These are phyloP conservation scores for Myxozyma udenii DNA, from an alignment of 805 yeast genomes.

Conservation along the genomic window DNA sequence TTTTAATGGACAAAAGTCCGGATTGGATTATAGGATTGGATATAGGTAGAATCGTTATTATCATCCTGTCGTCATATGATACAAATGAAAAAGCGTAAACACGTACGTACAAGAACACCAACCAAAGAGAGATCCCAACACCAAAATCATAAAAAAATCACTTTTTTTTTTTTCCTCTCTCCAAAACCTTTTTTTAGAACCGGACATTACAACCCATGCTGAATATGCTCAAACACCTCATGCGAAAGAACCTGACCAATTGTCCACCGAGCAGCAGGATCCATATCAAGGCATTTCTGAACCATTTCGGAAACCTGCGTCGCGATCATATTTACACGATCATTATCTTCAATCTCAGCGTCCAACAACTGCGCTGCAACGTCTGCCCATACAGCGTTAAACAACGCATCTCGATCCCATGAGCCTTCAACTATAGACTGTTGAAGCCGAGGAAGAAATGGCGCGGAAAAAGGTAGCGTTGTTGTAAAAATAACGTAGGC, in stretches of 20 bases:
- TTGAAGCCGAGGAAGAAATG: conserved; percentile 75
- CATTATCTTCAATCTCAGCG: background rate
- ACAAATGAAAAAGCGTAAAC: too few species aligned
- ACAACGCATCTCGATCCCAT: conserved; percentile 50
- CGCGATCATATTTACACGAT: background rate
- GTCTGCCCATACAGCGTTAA: conserved; percentile 22
- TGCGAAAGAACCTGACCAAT: conserved; percentile 41
- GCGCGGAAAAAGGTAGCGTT: conserved; percentile 76
- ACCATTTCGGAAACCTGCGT: conserved; percentile 40
- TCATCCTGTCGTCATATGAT: too few species aligned
- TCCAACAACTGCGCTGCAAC: background rate
- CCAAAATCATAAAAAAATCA: too few species aligned
- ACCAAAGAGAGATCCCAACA: too few species aligned
- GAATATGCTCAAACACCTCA: conserved; percentile 11
- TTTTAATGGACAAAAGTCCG: too few species aligned
- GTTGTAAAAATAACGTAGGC: conserved; percentile 71
- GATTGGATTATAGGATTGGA: too few species aligned
- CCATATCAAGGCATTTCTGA: conserved; percentile 52
- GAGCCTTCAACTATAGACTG: conserved; percentile 68
- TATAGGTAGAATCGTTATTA: too few species aligned
- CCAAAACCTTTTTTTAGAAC: too few species aligned
- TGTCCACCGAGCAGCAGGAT: conserved; percentile 52
- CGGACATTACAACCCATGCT: too few species aligned
- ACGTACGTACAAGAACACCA: too few species aligned
- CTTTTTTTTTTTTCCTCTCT: too few species aligned